These are phyloP conservation scores for Pseudoperonospora humuli DNA, from an alignment of 352 stramenopile species.

Conservation along the genomic window DNA sequence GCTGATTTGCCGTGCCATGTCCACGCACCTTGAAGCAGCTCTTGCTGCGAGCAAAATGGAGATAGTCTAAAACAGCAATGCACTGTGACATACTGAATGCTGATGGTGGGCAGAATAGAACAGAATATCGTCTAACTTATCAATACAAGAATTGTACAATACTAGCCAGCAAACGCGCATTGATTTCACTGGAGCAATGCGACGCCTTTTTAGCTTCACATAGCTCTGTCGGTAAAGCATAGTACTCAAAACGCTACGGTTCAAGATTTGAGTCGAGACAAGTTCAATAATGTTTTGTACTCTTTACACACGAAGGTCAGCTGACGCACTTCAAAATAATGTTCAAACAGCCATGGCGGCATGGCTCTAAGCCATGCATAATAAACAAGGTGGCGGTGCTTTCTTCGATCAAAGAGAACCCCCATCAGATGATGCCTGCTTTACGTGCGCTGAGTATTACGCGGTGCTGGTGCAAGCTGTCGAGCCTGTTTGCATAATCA, in stretches of 20 bases:
- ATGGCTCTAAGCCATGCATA: constrained; percentile 24
- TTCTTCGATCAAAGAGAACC: neutral
- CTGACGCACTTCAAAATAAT: constrained; percentile 14
- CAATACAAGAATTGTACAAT: constrained; percentile 17
- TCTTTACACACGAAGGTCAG: constrained; percentile 26
- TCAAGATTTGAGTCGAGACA: too few species aligned
- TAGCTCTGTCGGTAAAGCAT: too few species aligned
- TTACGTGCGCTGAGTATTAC: constrained; percentile 3
- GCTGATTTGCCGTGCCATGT: constrained; percentile 29
- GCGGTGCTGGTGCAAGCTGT: constrained; percentile 31
- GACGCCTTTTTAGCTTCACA: too few species aligned
- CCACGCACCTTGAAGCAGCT: constrained; percentile 29
- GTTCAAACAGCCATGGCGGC: constrained; percentile 4
- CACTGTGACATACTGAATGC: neutral
- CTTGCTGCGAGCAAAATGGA: constrained; percentile 11
- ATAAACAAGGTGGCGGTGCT: constrained; percentile 23
- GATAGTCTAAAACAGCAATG: constrained; percentile 2
- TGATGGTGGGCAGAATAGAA: constrained; percentile 1
- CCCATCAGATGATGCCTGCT: constrained; percentile 9
- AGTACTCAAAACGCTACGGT: too few species aligned
- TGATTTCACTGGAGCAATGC: too few species aligned
- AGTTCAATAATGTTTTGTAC: constrained; percentile 25
- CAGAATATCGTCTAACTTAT: constrained; percentile 15
- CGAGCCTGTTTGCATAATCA: constrained; percentile 39
- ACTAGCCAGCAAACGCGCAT: too few species aligned